These are phyloP conservation scores for Colletotrichum spaethianum DNA, from an alignment of 2,329 filamentous ascomycete species.

Conservation along the genomic window DNA sequence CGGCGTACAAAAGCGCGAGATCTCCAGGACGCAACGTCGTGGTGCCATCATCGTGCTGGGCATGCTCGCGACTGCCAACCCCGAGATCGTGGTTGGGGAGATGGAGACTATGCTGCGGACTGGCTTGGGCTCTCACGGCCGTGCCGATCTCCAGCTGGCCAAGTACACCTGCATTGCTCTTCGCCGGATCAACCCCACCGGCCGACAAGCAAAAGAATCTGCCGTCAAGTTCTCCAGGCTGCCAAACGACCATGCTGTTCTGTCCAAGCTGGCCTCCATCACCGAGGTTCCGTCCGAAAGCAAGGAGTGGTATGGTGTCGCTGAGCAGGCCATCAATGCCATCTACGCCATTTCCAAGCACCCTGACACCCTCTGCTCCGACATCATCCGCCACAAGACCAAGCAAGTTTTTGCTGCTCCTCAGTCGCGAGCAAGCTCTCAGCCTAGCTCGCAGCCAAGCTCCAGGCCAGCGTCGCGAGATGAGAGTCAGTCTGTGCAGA, in stretches of 20 bases:
- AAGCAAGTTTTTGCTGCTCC: conserved; percentile 78
- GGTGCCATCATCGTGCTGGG: conserved; percentile 96
- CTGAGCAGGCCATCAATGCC: conserved; percentile 95
- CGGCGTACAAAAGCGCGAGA: conserved; percentile 92
- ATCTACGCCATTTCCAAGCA: conserved; percentile 96
- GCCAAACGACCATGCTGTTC: conserved; percentile 91
- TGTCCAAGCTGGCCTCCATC: conserved; percentile 85
- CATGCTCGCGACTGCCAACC: conserved; percentile 94
- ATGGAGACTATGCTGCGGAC: conserved; percentile 95
- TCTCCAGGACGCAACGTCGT: conserved; percentile 89
- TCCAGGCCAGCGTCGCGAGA: conserved; percentile 50
- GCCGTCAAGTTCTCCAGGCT: conserved; percentile 80
- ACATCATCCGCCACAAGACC: conserved; percentile 90
- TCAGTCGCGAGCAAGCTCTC: conserved; percentile 49
- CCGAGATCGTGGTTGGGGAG: conserved; percentile 93
- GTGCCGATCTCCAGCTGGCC: conserved; percentile 87
- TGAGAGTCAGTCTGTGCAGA: conserved; percentile 37
- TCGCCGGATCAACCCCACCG: conserved; percentile 88
- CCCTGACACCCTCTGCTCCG: conserved; percentile 92
- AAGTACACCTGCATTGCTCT: conserved; percentile 97
- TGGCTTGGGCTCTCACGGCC: conserved; percentile 85
- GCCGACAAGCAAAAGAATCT: conserved; percentile 83
- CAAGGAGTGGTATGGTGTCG: conserved; percentile 96
- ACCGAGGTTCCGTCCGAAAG: conserved; percentile 88
- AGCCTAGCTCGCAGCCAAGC: conserved; percentile 58